phyloP scores from a whole-genome alignment of 164 flowering plant species.

The Houttuynia cordata region DNA sequence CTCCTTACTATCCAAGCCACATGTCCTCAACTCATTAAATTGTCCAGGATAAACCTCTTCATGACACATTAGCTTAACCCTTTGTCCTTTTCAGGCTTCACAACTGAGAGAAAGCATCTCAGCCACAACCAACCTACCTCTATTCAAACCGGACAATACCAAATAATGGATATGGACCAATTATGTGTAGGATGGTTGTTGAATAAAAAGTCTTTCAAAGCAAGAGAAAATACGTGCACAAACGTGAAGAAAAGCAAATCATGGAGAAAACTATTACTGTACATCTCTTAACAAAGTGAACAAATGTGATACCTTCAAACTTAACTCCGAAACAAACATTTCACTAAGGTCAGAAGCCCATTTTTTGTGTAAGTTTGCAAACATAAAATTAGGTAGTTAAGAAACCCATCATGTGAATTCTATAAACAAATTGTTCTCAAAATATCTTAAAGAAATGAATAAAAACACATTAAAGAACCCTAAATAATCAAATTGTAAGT shows the following conservation, averaged over 20 bases:
- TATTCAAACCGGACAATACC: background rate
- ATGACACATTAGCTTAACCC: background rate
- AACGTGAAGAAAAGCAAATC: background rate
- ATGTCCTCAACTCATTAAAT: background rate
- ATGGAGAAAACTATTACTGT: background rate
- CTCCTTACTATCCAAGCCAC: background rate
- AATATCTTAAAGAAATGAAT: too few species aligned
- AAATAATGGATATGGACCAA: background rate
- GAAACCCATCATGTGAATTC: too few species aligned
- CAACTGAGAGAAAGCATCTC: background rate
- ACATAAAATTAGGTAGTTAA: background rate
- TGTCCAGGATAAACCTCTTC: background rate
- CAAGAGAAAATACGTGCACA: background rate
- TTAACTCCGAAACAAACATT: constrained; percentile 55
- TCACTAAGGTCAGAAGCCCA: constrained; percentile 60
- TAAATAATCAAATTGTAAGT: too few species aligned
- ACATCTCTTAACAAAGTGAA: background rate
- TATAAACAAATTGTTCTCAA: too few species aligned
- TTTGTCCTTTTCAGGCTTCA: background rate
- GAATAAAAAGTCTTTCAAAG: background rate
- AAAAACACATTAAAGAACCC: too few species aligned
- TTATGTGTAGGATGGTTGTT: background rate
- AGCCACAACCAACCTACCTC: background rate
- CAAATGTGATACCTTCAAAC: constrained; percentile 37
- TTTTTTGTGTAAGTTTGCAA: constrained; percentile 19